Evolutionary conservation across 257 asterid genomes (phyloP).

Genomic region (Solanum chiquidenum): DNA sequence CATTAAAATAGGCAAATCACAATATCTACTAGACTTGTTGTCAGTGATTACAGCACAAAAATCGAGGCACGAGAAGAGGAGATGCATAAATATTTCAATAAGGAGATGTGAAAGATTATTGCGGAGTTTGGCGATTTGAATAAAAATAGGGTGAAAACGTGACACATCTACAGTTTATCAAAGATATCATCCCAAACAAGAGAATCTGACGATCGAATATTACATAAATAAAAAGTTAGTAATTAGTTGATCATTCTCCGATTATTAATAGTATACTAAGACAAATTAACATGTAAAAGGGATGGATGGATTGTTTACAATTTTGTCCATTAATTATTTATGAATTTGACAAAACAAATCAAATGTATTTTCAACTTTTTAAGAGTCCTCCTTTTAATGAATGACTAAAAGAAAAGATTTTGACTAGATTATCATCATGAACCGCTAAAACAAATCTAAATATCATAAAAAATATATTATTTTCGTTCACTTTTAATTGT

Average conservation of each 20-base stretch:
- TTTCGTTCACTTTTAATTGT: no score
- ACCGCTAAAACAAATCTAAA: background rate
- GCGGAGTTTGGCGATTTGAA: fast-evolving
- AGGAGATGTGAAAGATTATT: no score
- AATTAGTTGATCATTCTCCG: background rate
- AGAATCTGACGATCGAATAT: fast-evolving
- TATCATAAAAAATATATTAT: background rate
- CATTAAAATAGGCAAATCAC: background rate
- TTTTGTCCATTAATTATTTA: background rate
- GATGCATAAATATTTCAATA: background rate
- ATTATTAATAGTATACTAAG: background rate
- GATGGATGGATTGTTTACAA: background rate
- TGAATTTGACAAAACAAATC: background rate
- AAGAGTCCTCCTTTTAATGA: background rate
- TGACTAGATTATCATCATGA: background rate
- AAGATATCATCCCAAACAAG: fast-evolving
- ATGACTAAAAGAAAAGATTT: background rate
- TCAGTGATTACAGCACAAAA: background rate
- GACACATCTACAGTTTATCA: fast-evolving
- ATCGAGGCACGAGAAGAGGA: background rate
- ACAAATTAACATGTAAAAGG: background rate
- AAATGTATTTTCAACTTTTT: background rate
- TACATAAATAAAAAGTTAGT: no score
- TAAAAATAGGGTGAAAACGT: background rate
- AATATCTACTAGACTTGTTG: background rate